Conservation (phyloP, 768 basidiomycete species). For the Psilocybe cubensis region DNA sequence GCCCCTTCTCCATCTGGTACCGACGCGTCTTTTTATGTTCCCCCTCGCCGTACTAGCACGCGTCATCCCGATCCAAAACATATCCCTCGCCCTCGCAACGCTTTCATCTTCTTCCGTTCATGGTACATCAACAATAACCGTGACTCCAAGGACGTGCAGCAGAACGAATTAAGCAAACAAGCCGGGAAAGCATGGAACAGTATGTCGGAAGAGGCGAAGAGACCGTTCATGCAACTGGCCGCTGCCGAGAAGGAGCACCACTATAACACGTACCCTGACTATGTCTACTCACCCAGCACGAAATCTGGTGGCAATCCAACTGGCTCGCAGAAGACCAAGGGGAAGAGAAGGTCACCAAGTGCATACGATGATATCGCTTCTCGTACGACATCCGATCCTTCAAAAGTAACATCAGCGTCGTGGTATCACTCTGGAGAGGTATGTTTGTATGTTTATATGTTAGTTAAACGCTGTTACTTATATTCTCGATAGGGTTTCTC, state of each 20-base stretch:
- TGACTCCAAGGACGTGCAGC: conserved; percentile 17
- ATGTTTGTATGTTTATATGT: no score
- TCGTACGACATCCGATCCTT: no score
- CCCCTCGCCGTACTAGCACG: background rate
- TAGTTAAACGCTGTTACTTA: no score
- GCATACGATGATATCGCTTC: no score
- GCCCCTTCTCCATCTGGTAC: no score
- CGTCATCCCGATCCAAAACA: background rate
- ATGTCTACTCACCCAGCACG: conserved; percentile 42
- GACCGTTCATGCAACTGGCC: conserved; percentile 42
- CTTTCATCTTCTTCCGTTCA: conserved; percentile 62
- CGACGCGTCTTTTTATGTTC: background rate
- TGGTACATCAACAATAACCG: conserved; percentile 30
- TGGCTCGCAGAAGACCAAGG: background rate
- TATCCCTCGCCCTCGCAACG: conserved; percentile 56
- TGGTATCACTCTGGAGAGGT: no score
- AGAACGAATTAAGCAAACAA: conserved; percentile 55
- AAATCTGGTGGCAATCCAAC: no score
- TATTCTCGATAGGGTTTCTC: no score
- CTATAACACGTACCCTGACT: conserved; percentile 47
- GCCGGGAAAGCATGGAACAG: conserved; percentile 65
- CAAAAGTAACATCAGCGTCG: no score
- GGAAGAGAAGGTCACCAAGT: conserved; percentile 1
- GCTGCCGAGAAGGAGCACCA: conserved; percentile 47
- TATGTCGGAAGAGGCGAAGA: conserved; percentile 38